These are phyloP conservation scores for Cavenderia fasciculata DNA, from an alignment of 78 protist genomes.

Conservation along the genomic window DNA sequence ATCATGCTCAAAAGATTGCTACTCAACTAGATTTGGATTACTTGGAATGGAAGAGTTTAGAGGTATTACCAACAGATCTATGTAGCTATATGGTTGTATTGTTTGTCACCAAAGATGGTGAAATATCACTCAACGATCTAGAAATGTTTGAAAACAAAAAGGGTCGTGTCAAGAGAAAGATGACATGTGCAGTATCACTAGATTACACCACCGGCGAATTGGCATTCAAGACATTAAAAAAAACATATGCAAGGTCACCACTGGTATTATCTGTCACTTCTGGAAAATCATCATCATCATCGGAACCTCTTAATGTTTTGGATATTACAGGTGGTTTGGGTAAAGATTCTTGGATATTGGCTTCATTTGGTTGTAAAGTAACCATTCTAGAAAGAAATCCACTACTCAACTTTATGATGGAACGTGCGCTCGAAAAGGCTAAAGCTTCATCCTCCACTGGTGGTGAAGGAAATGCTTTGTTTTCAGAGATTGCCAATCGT, in stretches of 20 bases:
- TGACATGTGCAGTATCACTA: slow-evolving; percentile 6
- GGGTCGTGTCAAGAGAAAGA: neutral
- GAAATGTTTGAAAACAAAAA: neutral
- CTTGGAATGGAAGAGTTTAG: neutral
- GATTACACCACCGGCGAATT: slow-evolving; percentile 28
- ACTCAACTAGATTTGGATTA: slow-evolving; percentile 3
- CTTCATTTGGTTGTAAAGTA: slow-evolving; percentile 38
- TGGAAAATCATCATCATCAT: too few species aligned
- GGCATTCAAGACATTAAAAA: neutral
- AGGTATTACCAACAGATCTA: slow-evolving; percentile 3
- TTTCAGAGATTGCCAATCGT: slow-evolving; percentile 24
- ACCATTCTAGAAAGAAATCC: slow-evolving; percentile 68
- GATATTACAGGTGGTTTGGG: slow-evolving; percentile 76
- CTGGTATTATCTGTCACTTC: slow-evolving; percentile 21
- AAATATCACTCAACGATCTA: slow-evolving; percentile 3
- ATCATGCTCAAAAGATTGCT: neutral
- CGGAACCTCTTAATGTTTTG: neutral
- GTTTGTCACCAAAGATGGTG: neutral
- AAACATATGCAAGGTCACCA: slow-evolving; percentile 30
- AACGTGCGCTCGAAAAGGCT: slow-evolving; percentile 23
- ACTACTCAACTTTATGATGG: neutral
- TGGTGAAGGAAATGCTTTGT: too few species aligned
- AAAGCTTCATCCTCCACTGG: neutral
- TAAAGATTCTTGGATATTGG: slow-evolving; percentile 56
- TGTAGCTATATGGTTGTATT: slow-evolving; percentile 12